Base-by-base conservation (phyloP, 2,329 filamentous ascomycete genomes). In the Talaromyces sp. region DNA sequence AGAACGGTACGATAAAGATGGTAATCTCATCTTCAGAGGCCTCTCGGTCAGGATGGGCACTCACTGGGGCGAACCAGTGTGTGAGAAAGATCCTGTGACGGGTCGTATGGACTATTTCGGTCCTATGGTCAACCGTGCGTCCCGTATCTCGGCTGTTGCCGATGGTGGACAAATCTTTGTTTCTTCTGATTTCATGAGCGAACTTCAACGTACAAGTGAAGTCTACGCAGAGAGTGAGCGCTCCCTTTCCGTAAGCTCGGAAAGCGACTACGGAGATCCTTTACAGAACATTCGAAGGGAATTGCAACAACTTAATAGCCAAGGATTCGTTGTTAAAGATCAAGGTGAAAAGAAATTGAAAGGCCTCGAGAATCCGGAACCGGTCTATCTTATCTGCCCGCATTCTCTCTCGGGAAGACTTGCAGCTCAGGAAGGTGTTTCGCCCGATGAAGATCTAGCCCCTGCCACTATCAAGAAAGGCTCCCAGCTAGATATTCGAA, bases 101-200 rank as follows among this genome's bases (percentile, higher is more conserved):
- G 90, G 93, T 65, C 92, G 95, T 68, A 99, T 99, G 95, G 95
- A 99, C 73, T 99, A 99, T 80, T 99, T 98, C 75, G 95, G 95
- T 0, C 95, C 95, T 15, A 99, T 99, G 93, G 95, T 99, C 73
- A 99, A 99, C 80, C 93, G 96, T 74, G 92, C 95, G 0, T 90
- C 95, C 17, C 90, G 95, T 80, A 96, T 99, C 69, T 95, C 92
- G 7, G 90, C 92, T 25, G 93, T 97, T 50, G 95, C 95, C 41
- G 95, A 99, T 75, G 95, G 95, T 67, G 95, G 95, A 0, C 94
- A 99, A 76, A 97, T 98, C 69, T 95, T 94, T 0, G 95, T 98
- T 1, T 97, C 93, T 0, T 93, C 93, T 1, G 95, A 99, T 77
- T 98, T 98, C 79, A 96, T 99, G 73, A 91, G 91, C 13, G 95